A percentile compares a stretch with the other conserved stretches of the same genome.
Evolutionary conservation across 176 grass and related monocot species (phyloP).

Genomic region (sorghum (Sorghum bicolor)): Sorghum_bicolor_NCBIv3 NC_012872.2:60643001-60643500

Average conservation of each 20-base stretch:
- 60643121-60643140: not conserved
- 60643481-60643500: too few species aligned
- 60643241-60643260: conserved; percentile 31
- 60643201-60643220: conserved; percentile 5
- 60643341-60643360: too few species aligned
- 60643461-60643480: too few species aligned
- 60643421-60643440: too few species aligned
- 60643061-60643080: not conserved
- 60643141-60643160: conserved; percentile 3
- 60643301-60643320: conserved; percentile 15
- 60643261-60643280: conserved; percentile 41
- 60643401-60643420: too few species aligned
- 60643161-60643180: conserved; percentile 14
- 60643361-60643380: too few species aligned
- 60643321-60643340: too few species aligned
- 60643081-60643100: not conserved
- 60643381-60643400: too few species aligned
- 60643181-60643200: not conserved
- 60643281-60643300: conserved; percentile 16
- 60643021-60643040: conserved; percentile 23
- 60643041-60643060: not conserved
- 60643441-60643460: too few species aligned
- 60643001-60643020: conserved; percentile 32
- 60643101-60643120: not conserved
- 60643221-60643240: conserved; percentile 36